Conservation (phyloP, 2,329 filamentous ascomycete genomes). For the Piedraia hortae region DNA sequence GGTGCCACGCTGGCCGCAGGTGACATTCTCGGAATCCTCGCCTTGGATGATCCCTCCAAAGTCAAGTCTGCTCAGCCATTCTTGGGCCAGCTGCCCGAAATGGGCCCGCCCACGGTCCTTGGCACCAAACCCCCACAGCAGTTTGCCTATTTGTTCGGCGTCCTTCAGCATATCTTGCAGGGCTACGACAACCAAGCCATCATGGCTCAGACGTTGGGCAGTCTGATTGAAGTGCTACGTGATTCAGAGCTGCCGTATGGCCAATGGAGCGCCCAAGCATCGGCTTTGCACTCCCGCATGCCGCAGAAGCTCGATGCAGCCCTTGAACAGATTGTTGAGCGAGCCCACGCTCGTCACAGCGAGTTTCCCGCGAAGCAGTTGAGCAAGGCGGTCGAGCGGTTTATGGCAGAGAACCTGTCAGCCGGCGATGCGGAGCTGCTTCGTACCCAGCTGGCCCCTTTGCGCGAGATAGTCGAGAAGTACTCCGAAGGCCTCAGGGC, state of each 20-base stretch:
- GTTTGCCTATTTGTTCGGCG: slow-evolving; percentile 49
- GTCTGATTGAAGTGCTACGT: slow-evolving; percentile 70
- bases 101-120: slow-evolving; percentile 63
- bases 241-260: slow-evolving; percentile 80
- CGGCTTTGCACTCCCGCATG: slow-evolving; percentile 90
- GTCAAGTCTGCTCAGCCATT: slow-evolving; percentile 94
- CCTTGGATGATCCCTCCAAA: slow-evolving; percentile 78
- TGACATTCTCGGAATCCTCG: slow-evolving; percentile 91
- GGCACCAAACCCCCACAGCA: slow-evolving; percentile 80
- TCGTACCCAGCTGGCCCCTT: slow-evolving; percentile 42
- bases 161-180: slow-evolving; percentile 63
- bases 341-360: slow-evolving; percentile 43
- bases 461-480: slow-evolving; percentile 48
- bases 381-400: slow-evolving; percentile 58
- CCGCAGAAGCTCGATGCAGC: slow-evolving; percentile 69
- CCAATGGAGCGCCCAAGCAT: slow-evolving; percentile 88
- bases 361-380: slow-evolving; percentile 88
- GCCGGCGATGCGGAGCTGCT: slow-evolving; percentile 46
- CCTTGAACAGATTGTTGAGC: slow-evolving; percentile 65
- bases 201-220: slow-evolving; percentile 65
- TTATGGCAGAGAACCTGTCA: slow-evolving; percentile 51
- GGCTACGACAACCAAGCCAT: slow-evolving; percentile 96
- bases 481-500: slow-evolving; percentile 75
- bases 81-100: slow-evolving; percentile 63
- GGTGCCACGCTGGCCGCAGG: slow-evolving; percentile 93